Conservation (phyloP, 148 eudicot species). For the Heliosperma pusillum region DNA sequence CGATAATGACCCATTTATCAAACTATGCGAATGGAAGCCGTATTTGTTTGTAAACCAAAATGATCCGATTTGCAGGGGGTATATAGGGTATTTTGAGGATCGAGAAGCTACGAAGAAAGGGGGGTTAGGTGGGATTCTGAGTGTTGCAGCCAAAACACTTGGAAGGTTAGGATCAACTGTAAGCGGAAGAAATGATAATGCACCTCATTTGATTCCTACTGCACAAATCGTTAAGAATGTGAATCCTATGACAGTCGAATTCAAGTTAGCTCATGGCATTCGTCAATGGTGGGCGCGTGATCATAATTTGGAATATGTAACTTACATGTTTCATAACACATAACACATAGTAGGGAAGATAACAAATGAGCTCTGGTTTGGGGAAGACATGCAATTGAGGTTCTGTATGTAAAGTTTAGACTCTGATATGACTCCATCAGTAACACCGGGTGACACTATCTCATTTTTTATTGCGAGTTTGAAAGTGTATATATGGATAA, state of each 20-base stretch:
- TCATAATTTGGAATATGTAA: not conserved
- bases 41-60: conserved; percentile 32
- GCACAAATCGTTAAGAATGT: conserved; percentile 27
- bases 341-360: too few species aligned
- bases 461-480: too few species aligned
- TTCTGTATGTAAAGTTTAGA: too few species aligned
- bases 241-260: conserved; percentile 4
- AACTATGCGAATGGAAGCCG: conserved; percentile 9
- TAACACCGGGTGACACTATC: too few species aligned
- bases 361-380: too few species aligned
- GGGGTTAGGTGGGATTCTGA: conserved; percentile 23
- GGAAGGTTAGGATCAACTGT: conserved; percentile 14
- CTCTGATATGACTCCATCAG: too few species aligned
- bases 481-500: too few species aligned
- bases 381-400: too few species aligned
- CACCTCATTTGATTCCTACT: conserved; percentile 30
- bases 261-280: conserved; percentile 32
- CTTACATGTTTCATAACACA: not conserved
- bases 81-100: conserved; percentile 37
- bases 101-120: conserved; percentile 23
- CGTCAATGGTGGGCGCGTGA: conserved; percentile 37
- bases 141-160: conserved; percentile 24
- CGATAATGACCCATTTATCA: conserved; percentile 24
- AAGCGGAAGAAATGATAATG: conserved; percentile 27
- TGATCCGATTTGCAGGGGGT: conserved; percentile 34